A percentile compares a stretch with the other conserved stretches of the same genome.
phyloP scores from a whole-genome alignment of 2,329 filamentous ascomycete species.

The Cryphonectria radicalis region DNA sequence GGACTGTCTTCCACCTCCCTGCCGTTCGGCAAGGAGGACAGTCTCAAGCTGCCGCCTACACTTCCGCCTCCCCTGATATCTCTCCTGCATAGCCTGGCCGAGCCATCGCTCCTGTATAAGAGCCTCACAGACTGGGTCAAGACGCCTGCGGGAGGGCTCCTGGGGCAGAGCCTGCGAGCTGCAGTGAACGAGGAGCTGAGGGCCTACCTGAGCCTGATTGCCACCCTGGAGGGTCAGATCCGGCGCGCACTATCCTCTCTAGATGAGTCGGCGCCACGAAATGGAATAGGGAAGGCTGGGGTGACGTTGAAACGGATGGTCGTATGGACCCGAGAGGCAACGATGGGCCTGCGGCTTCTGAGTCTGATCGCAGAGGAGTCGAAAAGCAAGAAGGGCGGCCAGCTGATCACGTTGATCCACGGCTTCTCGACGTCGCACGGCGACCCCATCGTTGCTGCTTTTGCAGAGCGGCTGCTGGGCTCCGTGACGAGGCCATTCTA shows the following conservation, averaged over 20 bases:
- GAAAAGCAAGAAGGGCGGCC: conserved; percentile 79
- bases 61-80: conserved; percentile 85
- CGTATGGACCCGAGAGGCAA: conserved; percentile 96
- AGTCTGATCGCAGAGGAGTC: conserved; percentile 93
- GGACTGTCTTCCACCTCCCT: conserved; percentile 87
- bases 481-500: conserved; percentile 96
- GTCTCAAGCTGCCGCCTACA: conserved; percentile 75
- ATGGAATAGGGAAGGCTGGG: conserved; percentile 79
- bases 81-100: conserved; percentile 84
- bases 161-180: conserved; percentile 88
- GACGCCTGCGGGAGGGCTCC: conserved; percentile 77
- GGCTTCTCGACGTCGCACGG: conserved; percentile 91
- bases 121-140: conserved; percentile 81
- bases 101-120: conserved; percentile 90
- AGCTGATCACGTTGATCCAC: conserved; percentile 92
- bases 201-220: conserved; percentile 87
- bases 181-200: conserved; percentile 84
- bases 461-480: conserved; percentile 84
- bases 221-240: conserved; percentile 91
- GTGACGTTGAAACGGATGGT: conserved; percentile 95
- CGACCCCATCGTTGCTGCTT: conserved; percentile 90
- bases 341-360: conserved; percentile 92
- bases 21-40: conserved; percentile 70
- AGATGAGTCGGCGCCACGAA: conserved; percentile 68
- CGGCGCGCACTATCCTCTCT: conserved; percentile 76